Percentiles rank a stretch among this genome's conserved stretches.
Evolutionary conservation across 495 filamentous ascomycete species (phyloP).

Genomic region (Trichocladium uniseriatum): DNA sequence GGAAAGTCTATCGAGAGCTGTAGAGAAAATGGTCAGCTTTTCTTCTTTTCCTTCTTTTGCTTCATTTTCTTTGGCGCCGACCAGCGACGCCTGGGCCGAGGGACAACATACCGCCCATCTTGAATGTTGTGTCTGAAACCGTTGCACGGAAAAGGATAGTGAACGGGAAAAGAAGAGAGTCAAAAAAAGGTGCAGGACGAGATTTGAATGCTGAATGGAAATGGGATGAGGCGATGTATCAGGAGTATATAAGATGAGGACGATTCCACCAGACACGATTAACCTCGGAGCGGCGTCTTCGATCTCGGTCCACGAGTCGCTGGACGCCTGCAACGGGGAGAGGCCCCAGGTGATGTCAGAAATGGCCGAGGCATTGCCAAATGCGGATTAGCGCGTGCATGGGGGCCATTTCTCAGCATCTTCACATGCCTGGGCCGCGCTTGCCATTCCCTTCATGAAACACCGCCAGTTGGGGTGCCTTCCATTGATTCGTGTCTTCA

Average conservation of each 20-base stretch:
- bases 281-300: background rate
- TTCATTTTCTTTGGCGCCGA: too few relatives aligned
- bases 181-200: background rate
- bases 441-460: too few relatives aligned
- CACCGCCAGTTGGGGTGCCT: too few relatives aligned
- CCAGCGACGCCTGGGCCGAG: background rate
- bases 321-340: conserved; percentile 1
- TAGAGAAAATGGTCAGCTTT: conserved; percentile 1
- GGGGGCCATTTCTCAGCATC: conserved; percentile 13
- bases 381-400: conserved; percentile 22
- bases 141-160: background rate
- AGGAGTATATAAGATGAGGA: background rate
- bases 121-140: conserved; percentile 9
- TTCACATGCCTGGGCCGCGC: conserved; percentile 21
- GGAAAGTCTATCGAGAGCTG: conserved; percentile 38
- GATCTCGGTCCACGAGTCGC: conserved; percentile 9
- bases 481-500: background rate
- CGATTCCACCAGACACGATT: background rate
- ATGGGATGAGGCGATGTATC: background rate
- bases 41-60: background rate
- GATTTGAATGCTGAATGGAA: background rate
- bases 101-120: conserved; percentile 26
- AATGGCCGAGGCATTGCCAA: conserved; percentile 29
- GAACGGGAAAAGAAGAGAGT: too few relatives aligned
- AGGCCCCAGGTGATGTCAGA: conserved; percentile 29